Base-by-base conservation (phyloP, 257 asterid species). In the Hygrophila difformis region DNA sequence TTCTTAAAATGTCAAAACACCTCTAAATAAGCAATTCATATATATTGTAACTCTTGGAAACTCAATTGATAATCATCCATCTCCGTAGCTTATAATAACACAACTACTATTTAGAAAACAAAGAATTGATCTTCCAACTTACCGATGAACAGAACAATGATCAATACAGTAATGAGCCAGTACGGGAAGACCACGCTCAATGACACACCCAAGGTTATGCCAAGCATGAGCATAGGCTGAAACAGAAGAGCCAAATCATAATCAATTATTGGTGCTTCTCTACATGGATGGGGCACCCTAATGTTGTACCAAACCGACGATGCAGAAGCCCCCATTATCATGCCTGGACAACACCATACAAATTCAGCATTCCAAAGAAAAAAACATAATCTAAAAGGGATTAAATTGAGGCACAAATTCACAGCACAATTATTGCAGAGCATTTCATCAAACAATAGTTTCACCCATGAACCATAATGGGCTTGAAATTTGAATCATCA, bases 141-240 rank as follows among this genome's bases (percentile, higher is more conserved):
- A 91, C 99, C 99, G 69, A 86, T 5, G 87, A 91, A 91, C 17
- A 91, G 72, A 21, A 82, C 74, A 57, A 91, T 86, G 70, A 82
- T 91, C 33, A 91, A 72, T 49, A 91, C 81, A 2, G 97, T 91
- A 57, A 91, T 91, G 55, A 91, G 97, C 97, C 97, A 91, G 14
- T 80, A 91, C 6, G 99, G 99, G 74, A 91, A 91, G 21, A 91
- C 83, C 29, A 91, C 95, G 58, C 99, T 91, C 39, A 91, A 67
- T 36, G 95, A 22, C 6, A 91, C 99, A 19, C 99, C 99, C 49
- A 86, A 43, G 20, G 99, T 91, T 75, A 91, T 91, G 44, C 99
- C 99, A 37, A 91, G 78, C 99, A 91, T 72, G 35, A 91, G 93
- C 99, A 86, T 80, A 12, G 99, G 99, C 82, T 91, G 99, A 66